Evolutionary conservation across 23 red algal genomes (phyloP), one percentile per base, ranked within the genome.

Genomic region (Gracilaria gracilis): DNA sequence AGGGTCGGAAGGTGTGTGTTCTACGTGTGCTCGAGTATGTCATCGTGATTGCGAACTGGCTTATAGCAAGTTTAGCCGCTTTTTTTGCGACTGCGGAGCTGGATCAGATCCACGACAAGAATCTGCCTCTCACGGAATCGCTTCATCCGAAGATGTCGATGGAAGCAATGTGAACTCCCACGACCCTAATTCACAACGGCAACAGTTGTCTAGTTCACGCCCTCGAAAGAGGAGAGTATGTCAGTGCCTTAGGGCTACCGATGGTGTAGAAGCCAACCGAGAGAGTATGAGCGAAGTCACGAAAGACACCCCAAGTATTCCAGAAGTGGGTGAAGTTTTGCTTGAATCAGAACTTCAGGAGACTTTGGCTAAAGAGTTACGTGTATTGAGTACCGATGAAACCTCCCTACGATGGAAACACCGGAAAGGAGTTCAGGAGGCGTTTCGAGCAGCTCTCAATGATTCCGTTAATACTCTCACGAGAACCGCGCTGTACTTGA

Each of bases 71-170:
- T 93, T 91, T 48, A 80, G 85, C 85, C 80, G 95, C 28, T 97
- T 97, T 67, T 97, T 97, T 73, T 97, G 95, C 53, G 95, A 97
- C 40, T 97, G 95, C 53, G 90, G 95, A 32, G 84, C 90, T 85
- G 89, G 86, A 35, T 89, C 46, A 80, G 86, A 89, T 57, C 34
- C 71, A 17, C 71, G 69, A 24, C 75, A 79, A 35, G 86, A 89
- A 67, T 70, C 61, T 34, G 32, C 65, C 32, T 86, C 83, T 0
- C 61, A 86, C 47, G 83, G 59, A 17, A 74, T 86, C 24, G 31
- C 83, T 23, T 64, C 83, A 9, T 86, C 83, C 12, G 83, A 86
- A 39, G 83, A 86, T 53, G 83, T 59, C 42, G 83, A 86, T 36
- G 83, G 65, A 51, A 67, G 42, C 29, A 71, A 67, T 39, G 32